Conservation (phyloP, 495 filamentous ascomycete species). For the Aspergillus bertholletiae region DNA sequence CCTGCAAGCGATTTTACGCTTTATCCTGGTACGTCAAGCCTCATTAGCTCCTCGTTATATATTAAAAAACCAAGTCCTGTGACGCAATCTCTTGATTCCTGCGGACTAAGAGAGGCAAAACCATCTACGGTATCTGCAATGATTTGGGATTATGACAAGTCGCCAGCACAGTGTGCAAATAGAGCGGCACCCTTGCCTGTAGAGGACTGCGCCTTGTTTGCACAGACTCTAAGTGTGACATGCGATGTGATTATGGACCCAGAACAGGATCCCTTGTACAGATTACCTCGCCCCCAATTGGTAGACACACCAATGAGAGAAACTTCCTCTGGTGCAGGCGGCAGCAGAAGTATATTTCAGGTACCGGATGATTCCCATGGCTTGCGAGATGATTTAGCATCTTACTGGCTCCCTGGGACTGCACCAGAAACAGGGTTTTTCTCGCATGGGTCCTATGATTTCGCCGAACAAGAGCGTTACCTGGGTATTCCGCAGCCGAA, state of each 20-base stretch:
- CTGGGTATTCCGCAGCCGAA: background rate
- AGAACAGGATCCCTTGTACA: background rate
- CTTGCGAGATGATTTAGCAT: background rate
- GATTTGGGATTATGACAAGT: background rate
- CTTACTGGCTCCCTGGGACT: background rate
- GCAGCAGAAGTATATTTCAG: background rate
- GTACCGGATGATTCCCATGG: background rate
- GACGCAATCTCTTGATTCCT: background rate
- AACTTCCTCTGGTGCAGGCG: background rate
- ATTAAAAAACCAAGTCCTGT: background rate
- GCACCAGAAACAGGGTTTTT: background rate
- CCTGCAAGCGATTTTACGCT: background rate
- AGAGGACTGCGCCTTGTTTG: constrained; percentile 5
- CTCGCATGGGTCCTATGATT: background rate
- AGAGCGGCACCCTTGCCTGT: background rate
- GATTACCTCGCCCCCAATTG: too few species aligned
- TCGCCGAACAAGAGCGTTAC: background rate
- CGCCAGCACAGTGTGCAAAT: background rate
- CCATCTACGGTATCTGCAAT: background rate
- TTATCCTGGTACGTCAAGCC: background rate
- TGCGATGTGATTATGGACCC: constrained; percentile 15
- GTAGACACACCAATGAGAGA: background rate
- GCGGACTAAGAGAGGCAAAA: too few species aligned
- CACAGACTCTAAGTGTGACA: constrained; percentile 14
- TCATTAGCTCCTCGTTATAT: background rate